Evolutionary conservation across 148 eudicot species (phyloP).

Genomic region (Limonium bicolor): DNA sequence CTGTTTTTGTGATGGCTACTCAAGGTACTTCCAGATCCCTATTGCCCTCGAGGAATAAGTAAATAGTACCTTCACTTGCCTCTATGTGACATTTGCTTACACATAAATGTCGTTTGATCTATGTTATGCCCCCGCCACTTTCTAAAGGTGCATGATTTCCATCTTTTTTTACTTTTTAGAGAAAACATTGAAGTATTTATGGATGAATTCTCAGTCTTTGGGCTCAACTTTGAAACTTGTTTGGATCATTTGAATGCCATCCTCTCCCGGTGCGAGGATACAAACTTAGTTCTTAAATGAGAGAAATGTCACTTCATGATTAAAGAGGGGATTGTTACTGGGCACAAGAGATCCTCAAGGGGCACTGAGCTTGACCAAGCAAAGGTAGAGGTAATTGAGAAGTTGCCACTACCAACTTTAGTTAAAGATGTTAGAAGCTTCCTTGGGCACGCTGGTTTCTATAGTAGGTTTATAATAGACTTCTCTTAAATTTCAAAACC

Average conservation of each 20-base stretch:
- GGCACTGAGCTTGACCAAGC: neutral
- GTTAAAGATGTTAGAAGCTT: neutral
- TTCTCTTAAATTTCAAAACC: too few relatives aligned
- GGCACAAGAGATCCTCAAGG: neutral
- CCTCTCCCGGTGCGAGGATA: neutral
- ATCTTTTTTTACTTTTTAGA: too few relatives aligned
- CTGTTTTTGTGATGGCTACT: neutral
- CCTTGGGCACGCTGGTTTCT: neutral
- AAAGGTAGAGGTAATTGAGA: neutral
- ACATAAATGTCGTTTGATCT: too few relatives aligned
- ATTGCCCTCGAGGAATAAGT: neutral
- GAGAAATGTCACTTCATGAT: too few relatives aligned
- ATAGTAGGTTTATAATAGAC: too few relatives aligned
- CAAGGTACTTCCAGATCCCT: neutral
- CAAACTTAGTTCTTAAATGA: neutral
- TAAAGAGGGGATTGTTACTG: neutral
- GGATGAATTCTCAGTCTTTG: neutral
- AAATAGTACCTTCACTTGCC: neutral
- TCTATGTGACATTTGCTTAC: too few relatives aligned
- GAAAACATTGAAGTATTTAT: neutral
- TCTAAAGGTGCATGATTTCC: neutral
- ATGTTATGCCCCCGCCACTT: neutral
- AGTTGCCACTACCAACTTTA: neutral
- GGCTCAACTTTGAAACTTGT: neutral
- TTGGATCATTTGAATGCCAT: too few relatives aligned